Base-by-base conservation (phyloP, 805 yeast species). In the Maudiozyma serrabonitensis region DNA sequence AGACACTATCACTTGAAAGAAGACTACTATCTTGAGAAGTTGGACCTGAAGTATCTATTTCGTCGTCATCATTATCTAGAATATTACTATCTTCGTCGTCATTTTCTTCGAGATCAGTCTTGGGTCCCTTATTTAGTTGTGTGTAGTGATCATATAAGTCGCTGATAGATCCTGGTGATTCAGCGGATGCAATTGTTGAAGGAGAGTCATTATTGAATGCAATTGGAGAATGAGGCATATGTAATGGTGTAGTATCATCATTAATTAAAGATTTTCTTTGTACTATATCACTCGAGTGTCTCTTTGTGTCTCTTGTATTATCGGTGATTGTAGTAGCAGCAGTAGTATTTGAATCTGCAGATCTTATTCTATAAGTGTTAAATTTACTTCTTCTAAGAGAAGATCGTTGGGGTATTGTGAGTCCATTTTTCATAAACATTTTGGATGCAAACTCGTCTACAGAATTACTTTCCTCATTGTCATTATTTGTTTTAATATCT, bases 281-380 rank as follows among this genome's bases (percentile, higher is more conserved):
- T 18, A n/a, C 18, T 31, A 15, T 23, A 3, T 40, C 46, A 26
- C 35, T 32, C 8, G 39, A 41, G 13, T 40, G 44, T 40, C 45
- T 38, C 28, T 23, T 43, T 6, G 39, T 46, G 28, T 41, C 18
- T 13, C 16, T 13, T 15, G 16, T 35, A 34, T 45, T 19, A 5
- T 16, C 23, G 2, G 39, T n/a, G n/a, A 40, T 43, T 39, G 39
- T 15, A n/a, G 39, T 6, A 25, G 48, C 4, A 7, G 48, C n/a
- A 1, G 48, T n/a, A 7, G 52, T 26, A 7, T 41, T 15, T 26
- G 65, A 57, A 51, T 51, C 28, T 2, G 48, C 16, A 11, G 65
- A 57, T 52, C 70, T 72, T 61, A 71, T 67, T 53, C 77, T 69
- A 56, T 76, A 76, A 0, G 79, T 74, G 31, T 76, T 71, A 72